Evolutionary conservation across 108 stramenopile genomes (phyloP).

Genomic region (Schizochytrium sp.): DNA sequence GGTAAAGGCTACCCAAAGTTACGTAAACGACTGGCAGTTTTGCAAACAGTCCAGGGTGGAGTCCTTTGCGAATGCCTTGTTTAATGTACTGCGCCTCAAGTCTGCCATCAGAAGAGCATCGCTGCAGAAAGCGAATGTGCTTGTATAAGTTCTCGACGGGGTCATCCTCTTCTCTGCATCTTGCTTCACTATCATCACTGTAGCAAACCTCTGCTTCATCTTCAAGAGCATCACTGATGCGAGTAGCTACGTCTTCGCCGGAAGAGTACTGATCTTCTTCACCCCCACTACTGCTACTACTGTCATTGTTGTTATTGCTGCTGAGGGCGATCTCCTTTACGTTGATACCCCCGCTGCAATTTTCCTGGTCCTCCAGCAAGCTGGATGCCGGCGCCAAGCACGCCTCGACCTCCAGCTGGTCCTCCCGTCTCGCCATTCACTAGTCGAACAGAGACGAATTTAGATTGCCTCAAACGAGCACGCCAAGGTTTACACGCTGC

Average conservation of each 20-base stretch:
- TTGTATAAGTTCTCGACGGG: neutral
- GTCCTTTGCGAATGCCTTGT: neutral
- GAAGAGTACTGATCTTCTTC: no score
- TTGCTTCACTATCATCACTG: neutral
- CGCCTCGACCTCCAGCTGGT: neutral
- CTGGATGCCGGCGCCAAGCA: slow-evolving; percentile 5
- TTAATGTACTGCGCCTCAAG: neutral
- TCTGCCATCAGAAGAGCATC: slow-evolving; percentile 25
- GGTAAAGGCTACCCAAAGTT: slow-evolving; percentile 10
- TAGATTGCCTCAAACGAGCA: no score
- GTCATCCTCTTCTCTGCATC: neutral
- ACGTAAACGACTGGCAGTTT: neutral
- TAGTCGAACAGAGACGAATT: no score
- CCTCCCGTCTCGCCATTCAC: slow-evolving; percentile 13
- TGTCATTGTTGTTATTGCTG: neutral
- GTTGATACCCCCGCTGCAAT: neutral
- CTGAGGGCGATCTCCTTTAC: neutral
- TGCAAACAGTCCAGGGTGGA: slow-evolving; percentile 44
- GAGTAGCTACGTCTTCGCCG: neutral
- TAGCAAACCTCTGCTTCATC: neutral
- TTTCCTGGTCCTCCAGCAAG: neutral
- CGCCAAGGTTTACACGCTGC: no score
- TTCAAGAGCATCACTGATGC: neutral
- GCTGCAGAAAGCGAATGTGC: slow-evolving; percentile 46
- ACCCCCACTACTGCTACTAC: no score